Evolutionary conservation across 768 basidiomycete species (phyloP).

Genomic region (Clathrus columnatus): DNA sequence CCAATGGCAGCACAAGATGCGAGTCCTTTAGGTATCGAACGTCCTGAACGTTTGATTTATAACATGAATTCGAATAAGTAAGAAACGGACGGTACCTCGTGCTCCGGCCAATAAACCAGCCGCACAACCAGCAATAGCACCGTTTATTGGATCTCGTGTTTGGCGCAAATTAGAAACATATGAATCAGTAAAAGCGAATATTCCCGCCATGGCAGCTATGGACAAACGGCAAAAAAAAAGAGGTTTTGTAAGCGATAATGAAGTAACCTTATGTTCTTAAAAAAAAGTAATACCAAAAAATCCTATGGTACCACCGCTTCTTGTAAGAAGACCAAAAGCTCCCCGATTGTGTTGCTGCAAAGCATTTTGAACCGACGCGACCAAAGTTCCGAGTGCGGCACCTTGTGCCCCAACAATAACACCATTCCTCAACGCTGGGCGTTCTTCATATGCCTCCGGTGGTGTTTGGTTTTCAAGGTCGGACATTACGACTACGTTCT

Average conservation of each 20-base stretch:
- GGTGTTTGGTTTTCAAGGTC: not conserved
- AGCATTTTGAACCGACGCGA: slow-evolving; percentile 64
- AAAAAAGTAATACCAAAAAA: slow-evolving; percentile 66
- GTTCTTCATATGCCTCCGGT: not conserved
- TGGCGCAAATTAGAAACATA: slow-evolving; percentile 72
- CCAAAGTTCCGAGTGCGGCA: slow-evolving; percentile 31
- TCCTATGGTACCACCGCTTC: slow-evolving; percentile 84
- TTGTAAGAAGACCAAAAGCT: slow-evolving; percentile 77
- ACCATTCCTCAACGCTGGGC: slow-evolving; percentile 14
- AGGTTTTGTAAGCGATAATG: not conserved
- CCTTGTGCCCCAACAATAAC: slow-evolving; percentile 23
- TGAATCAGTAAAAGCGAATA: slow-evolving; percentile 78
- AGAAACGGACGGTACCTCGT: slow-evolving; percentile 43
- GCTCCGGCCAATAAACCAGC: slow-evolving; percentile 88
- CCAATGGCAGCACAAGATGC: slow-evolving; percentile 74
- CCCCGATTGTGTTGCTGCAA: slow-evolving; percentile 68
- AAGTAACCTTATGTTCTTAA: not conserved
- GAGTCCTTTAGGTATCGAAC: slow-evolving; percentile 75
- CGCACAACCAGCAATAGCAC: slow-evolving; percentile 82
- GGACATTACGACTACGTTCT: not conserved
- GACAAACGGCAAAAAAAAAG: not conserved
- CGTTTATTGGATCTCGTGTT: slow-evolving; percentile 73
- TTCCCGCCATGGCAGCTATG: slow-evolving; percentile 80
- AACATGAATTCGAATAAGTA: not conserved
- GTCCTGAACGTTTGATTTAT: slow-evolving; percentile 38